phyloP scores from a whole-genome alignment of 441 rosid species.

The Capsella rubella region DNA sequence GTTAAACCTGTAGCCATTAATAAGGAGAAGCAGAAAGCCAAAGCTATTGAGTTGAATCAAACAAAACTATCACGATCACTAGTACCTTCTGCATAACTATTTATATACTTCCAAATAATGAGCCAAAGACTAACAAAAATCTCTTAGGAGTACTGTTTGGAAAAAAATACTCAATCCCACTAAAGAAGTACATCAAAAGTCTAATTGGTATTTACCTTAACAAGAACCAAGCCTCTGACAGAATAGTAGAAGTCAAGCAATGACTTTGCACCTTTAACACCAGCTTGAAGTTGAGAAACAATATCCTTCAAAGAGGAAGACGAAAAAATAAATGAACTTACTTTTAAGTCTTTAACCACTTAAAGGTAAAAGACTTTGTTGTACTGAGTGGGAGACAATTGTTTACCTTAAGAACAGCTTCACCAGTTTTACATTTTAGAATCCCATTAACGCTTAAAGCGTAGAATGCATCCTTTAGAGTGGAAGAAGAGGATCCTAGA shows the following conservation, averaged over 20 bases:
- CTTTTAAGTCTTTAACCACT: background rate
- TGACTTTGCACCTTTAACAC: constrained; percentile 62
- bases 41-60: constrained; percentile 25
- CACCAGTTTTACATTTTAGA: constrained; percentile 61
- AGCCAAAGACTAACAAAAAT: background rate
- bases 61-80: constrained; percentile 4
- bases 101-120: background rate
- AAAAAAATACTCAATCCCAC: background rate
- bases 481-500: constrained; percentile 64
- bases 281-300: constrained; percentile 68
- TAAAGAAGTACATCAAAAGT: constrained; percentile 17
- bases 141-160: constrained; percentile 1
- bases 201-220: constrained; percentile 64
- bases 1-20: constrained; percentile 10
- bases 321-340: constrained; percentile 11
- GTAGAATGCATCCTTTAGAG: constrained; percentile 64
- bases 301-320: constrained; percentile 53
- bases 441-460: constrained; percentile 77
- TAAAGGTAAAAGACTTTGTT: constrained; percentile 4
- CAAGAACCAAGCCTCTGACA: constrained; percentile 68
- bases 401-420: constrained; percentile 63
- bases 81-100: background rate
- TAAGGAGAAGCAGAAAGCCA: constrained; percentile 16
- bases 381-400: background rate
- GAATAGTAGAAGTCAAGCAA: constrained; percentile 84